Conservation (phyloP, 352 stramenopile species). For the Hyaloperonospora brassicae region DNA sequence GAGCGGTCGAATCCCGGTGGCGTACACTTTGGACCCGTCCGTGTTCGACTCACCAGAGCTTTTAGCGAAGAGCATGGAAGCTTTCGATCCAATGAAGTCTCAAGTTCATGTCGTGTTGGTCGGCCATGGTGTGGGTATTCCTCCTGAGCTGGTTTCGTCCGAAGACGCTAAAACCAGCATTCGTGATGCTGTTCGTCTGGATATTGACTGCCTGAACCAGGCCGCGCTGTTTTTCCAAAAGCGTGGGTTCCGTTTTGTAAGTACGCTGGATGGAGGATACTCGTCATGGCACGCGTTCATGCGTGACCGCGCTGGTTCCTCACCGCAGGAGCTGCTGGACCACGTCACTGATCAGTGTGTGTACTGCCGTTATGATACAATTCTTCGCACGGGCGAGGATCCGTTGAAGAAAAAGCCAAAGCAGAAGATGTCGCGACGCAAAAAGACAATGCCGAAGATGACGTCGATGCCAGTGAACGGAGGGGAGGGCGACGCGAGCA, state of each 20-base stretch:
- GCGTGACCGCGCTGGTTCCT: constrained; percentile 48
- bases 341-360: constrained; percentile 62
- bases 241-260: constrained; percentile 74
- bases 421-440: constrained; percentile 35
- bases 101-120: constrained; percentile 71
- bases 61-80: constrained; percentile 62
- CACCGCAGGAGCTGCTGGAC: constrained; percentile 58
- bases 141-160: constrained; percentile 43
- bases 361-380: constrained; percentile 74
- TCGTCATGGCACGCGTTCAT: constrained; percentile 81
- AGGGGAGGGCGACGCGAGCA: constrained; percentile 58
- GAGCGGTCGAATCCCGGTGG: constrained; percentile 64
- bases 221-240: constrained; percentile 80
- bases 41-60: constrained; percentile 76
- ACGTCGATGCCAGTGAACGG: constrained; percentile 67
- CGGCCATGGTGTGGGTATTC: constrained; percentile 61
- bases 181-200: constrained; percentile 60
- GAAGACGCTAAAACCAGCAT: constrained; percentile 70
- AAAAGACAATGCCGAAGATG: constrained; percentile 68
- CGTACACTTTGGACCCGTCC: constrained; percentile 66
- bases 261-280: constrained; percentile 65
- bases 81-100: constrained; percentile 65
- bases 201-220: constrained; percentile 64
- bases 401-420: constrained; percentile 48
- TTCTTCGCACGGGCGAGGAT: constrained; percentile 57